Evolutionary conservation across 768 basidiomycete genomes (phyloP), one percentile per base, ranked within the genome.

Genomic region (Trichaptum fuscoviolaceum): DNA sequence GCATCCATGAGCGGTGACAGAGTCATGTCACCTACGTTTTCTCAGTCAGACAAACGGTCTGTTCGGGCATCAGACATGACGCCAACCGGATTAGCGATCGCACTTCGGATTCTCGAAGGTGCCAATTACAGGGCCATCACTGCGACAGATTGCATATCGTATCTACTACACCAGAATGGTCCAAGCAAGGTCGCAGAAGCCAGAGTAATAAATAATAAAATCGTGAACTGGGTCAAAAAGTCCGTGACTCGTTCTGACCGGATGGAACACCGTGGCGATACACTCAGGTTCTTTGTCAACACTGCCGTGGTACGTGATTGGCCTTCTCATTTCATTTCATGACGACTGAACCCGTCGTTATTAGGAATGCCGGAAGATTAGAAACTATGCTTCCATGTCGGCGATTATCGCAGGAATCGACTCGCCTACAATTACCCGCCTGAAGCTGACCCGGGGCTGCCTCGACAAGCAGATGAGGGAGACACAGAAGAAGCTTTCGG

Each of bases 281-380:
- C 79, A 18, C 74, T 83, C 60, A 82, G 77, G 67, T 82, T 79
- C 68, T 83, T 83, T 67, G 74, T 83, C 59, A 74, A 80, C 66
- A 74, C 77, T 7, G 81, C 83, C 8, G 67, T 73, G 62, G 82
- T 82, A 63, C 68, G 77, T 70, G 27, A 24, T 8, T 27, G 18
- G 12, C 60, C 27, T 12, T 63, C 6, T 8, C 30, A n/a, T 57
- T 61, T 18, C 65, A 6, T 63, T 30, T 10, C 30, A 42, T 63
- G 6, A 30, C 17, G 24, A 5, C 35, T 24, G 58, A 24, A 7
- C 20, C 18, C 66, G n/a, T 60, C 57, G 6, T n/a, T 24, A 57
- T 57, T 42, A 83, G 80, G 82, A 82, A 72, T 84, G 82, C 67
- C 75, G 76, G 23, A 77, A 76, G 63, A 65, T 80, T 36, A 78